phyloP scores from a whole-genome alignment of 2,329 filamentous ascomycete species.

The Neophaeococcomyces aloes region DNA sequence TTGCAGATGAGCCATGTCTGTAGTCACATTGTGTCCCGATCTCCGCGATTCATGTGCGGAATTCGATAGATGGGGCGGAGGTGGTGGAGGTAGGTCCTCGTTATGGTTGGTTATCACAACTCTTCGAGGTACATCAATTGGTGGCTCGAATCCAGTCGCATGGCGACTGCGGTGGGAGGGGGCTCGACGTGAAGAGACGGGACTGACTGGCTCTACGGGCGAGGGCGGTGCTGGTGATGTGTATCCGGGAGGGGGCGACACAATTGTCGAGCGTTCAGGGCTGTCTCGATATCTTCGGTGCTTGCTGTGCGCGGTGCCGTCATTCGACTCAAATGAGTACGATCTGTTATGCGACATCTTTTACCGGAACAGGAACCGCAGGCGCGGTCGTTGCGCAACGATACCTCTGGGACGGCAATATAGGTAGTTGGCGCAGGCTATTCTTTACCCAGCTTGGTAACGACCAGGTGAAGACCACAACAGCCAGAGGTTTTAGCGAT shows the following conservation, averaged over 20 bases:
- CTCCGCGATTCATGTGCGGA: slow-evolving; percentile 20
- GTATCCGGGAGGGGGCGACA: slow-evolving; percentile 22
- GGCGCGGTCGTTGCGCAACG: slow-evolving; percentile 2
- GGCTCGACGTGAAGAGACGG: slow-evolving; percentile 12
- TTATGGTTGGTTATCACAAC: slow-evolving; percentile 7
- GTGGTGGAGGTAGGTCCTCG: slow-evolving; percentile 20
- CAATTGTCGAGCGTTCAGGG: slow-evolving; percentile 15
- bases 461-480: no score
- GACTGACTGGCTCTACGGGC: slow-evolving; percentile 11
- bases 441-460: no score
- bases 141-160: slow-evolving; percentile 10
- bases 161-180: slow-evolving; percentile 12
- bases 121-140: background rate
- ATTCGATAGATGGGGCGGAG: slow-evolving; percentile 26
- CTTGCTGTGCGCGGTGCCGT: slow-evolving; percentile 13
- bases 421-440: no score
- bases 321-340: slow-evolving; percentile 23
- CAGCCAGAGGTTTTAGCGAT: no score
- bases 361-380: background rate
- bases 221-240: slow-evolving; percentile 13
- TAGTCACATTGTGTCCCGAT: slow-evolving; percentile 10
- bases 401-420: no score
- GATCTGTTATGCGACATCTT: slow-evolving; percentile 9
- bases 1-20: slow-evolving; percentile 15
- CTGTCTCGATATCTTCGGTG: slow-evolving; percentile 14